Base-by-base conservation (phyloP, 2,329 filamentous ascomycete genomes). In the Mariannaea sp. region DNA sequence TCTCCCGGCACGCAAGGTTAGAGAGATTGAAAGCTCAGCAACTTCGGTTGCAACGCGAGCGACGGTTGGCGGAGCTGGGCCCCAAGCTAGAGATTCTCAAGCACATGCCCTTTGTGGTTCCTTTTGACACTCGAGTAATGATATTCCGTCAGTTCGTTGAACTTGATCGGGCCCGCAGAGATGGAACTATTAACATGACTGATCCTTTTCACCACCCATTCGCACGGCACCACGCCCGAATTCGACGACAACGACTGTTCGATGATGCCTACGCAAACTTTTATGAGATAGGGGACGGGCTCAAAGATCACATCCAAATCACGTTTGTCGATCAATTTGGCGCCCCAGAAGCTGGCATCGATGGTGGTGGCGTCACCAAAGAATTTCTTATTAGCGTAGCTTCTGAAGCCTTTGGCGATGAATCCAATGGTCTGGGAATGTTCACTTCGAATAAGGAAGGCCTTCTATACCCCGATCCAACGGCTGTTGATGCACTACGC, bases 51-150 rank as follows among this genome's bases (percentile, higher is more conserved):
- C 85, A 86, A 36, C 80, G 87, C 30, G 85, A 87, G 61, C 85
- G 89, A 59, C 83, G 89, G 56, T 75, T 95, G 19, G 89, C 92
- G 41, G 82, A 88, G 12, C 85, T 96, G 56, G 90, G 89, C 1
- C 93, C 94, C 1, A 87, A 93, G 61, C 77, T 97, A 8, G 92
- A 97, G 67, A 89, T 99, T 5, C 74, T 99, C 44, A 88, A 94
- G 61, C 95, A 97, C 66, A 95, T 99, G 86, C 94, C 94, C 0
- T 99, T 97, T 69, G 89, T 93, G 61, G 94, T 99, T 38, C 94
- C 93, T 0, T 99, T 99, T 64, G 85, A 90, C 30, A 94, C 90
- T 0, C 81, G 94, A 40, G 94, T 99, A 4, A 85, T 92, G 68
- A 93, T 97, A 19, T 97, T 99, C 71, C 85, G 92, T 24, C 86